Evolutionary conservation across 1,284 basidiomycete species (phyloP).

Genomic region (Naganishia cerealis): DNA sequence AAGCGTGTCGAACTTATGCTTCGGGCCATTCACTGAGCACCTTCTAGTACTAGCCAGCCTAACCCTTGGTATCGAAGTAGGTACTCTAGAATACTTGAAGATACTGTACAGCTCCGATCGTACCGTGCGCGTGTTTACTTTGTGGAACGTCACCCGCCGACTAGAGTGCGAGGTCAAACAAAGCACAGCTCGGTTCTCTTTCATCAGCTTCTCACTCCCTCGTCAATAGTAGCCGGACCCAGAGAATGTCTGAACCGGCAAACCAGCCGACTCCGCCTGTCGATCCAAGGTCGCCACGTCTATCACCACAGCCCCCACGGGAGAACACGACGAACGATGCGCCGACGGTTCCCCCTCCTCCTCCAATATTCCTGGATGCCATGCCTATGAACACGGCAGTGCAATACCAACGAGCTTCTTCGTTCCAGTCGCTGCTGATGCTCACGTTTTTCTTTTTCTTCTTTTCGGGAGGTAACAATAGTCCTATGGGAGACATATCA

Average conservation of each 20-base stretch:
- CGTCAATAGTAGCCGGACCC: no score
- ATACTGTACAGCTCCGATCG: background rate
- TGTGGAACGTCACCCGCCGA: slow-evolving; percentile 6
- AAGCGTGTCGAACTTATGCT: background rate
- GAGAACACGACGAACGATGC: slow-evolving; percentile 8
- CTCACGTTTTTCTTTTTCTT: slow-evolving; percentile 53
- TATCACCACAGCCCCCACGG: background rate
- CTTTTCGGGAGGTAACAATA: slow-evolving; percentile 46
- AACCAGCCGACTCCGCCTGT: background rate
- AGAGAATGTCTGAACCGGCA: slow-evolving; percentile 12
- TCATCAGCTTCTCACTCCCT: background rate
- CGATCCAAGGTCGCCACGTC: slow-evolving; percentile 18
- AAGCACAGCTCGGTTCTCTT: background rate
- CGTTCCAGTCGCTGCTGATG: slow-evolving; percentile 48
- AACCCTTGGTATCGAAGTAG: no score
- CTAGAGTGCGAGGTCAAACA: background rate
- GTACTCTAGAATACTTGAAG: no score
- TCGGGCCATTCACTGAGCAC: background rate
- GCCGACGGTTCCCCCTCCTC: slow-evolving; percentile 8
- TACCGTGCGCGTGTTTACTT: slow-evolving; percentile 21
- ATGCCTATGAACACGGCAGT: slow-evolving; percentile 19
- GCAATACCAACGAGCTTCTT: slow-evolving; percentile 37
- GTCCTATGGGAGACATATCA: slow-evolving; percentile 3
- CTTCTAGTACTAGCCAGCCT: no score
- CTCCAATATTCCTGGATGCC: slow-evolving; percentile 24